Base-by-base conservation (phyloP, 163 green algal genomes). In the Chlamydomonas reinhardtii region DNA sequence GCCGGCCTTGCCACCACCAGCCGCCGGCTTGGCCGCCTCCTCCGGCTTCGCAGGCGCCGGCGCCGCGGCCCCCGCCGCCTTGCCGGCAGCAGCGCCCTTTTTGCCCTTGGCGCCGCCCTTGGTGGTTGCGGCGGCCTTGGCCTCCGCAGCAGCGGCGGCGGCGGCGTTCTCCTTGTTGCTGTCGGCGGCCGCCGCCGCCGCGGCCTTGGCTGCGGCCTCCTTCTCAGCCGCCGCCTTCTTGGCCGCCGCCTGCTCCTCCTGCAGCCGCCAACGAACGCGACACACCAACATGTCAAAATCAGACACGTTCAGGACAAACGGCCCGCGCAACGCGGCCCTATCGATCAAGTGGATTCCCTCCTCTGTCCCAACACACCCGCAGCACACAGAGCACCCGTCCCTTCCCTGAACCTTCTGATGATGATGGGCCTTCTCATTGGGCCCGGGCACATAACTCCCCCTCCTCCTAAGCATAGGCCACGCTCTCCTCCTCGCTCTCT, bases 211-310 rank as follows among this genome's bases (percentile, higher is more conserved):
- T 1, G 64, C 76, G 32, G 74, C 74, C 22, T 84, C 76, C 65
- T 84, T 84, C 76, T 84, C 76, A 4, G 64, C 39, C 43, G 76
- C 76, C 9, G 76, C 76, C 24, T 69, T 75, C 76, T 75, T 75
- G 0, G 76, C 76, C 0, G 76, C 76, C 65, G 65, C 39, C n/a
- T 84, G 76, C 65, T 84, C 79, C 79, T 85, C 79, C 79, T 85
- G 79, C 32, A 37, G 4, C 32, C n/a, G n/a, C n/a, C 39, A 5
- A 48, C 39, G 8, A 5, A 48, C 39, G 39, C 39, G n/a, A 48
- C 39, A 48, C 39, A 48, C 39, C 5, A 5, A 48, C 39, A 48
- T 48, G n/a, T n/a, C n/a, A n/a, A n/a, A n/a, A n/a, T n/a, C n/a
- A n/a, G n/a, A n/a, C n/a, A n/a, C n/a, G n/a, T n/a, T n/a, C n/a